Base-by-base conservation (phyloP, 768 basidiomycete genomes). In the Russula sp. region DNA sequence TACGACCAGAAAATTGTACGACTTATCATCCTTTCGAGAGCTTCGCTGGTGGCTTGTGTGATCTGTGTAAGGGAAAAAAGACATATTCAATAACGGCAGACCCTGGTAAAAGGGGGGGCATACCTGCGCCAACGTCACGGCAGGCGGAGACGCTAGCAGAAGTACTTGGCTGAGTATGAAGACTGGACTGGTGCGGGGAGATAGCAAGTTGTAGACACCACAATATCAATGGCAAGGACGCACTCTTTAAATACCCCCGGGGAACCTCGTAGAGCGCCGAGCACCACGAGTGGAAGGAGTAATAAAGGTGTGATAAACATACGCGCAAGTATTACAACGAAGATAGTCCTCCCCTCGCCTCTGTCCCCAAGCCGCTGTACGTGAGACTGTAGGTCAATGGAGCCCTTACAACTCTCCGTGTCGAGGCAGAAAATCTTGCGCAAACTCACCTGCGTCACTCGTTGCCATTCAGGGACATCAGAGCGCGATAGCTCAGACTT, bases 1-100 rank as follows among this genome's bases (percentile, higher is more conserved):
- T 96, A 98, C 1, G 87, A 81, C 92, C 93, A 93, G 71, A 93
- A 93, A 61, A 97, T 90, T 0, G 95, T 97, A 56, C 90, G 82
- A 62, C 85, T 87, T 72, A 97, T 90, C 38, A 97, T 79, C 1
- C 94, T 79, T 75, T 98, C 95, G 69, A 98, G 97, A 0, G 90
- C 86, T 67, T 92, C 90, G 5, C 90, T 90, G 0, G 77, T 88
- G 69, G 88, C 86, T 71, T 91, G 87, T 0, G 92, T 90, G 68
- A 93, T 91, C 78, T 90, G 77, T 3, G 11, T 29, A 10, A 20
- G 16, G 35, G 20, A 49, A 11, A 22, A 18, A 42, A 3, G 7
- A 3, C 41, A 45, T 32, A 7, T 5, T 20, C 16, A 51, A 73
- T 0, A 74, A 76, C 7, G 36, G 76, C 58, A 39, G 36, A 11